A percentile compares a stretch with the other conserved stretches of the same genome.
phyloP scores from a whole-genome alignment of 2,329 filamentous ascomycete species.

The Didymella pomorum region DNA sequence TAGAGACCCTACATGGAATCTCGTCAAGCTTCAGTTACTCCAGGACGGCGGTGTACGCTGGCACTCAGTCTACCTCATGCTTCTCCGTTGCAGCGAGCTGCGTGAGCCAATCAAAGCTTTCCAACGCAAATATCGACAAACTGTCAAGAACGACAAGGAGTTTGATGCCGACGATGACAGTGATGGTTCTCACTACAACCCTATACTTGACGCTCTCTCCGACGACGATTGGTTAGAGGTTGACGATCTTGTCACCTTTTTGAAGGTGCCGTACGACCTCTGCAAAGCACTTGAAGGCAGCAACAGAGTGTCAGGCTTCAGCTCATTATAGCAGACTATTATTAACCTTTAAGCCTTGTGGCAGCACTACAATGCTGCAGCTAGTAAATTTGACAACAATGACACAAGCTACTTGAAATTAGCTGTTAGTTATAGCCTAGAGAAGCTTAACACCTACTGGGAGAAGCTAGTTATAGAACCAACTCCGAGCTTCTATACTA shows the following conservation, averaged over 20 bases:
- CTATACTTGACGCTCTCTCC: constrained; percentile 6
- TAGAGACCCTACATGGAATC: no score
- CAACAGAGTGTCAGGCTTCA: constrained; percentile 15
- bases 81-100: no score
- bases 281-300: constrained; percentile 12
- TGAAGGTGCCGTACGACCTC: constrained; percentile 7
- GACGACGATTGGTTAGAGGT: constrained; percentile 16
- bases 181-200: constrained; percentile 6
- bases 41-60: no score
- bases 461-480: constrained; percentile 13
- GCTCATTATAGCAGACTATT: constrained; percentile 18
- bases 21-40: no score
- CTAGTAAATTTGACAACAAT: neutral
- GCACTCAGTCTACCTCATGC: no score
- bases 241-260: neutral
- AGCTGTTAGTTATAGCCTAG: constrained; percentile 2
- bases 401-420: constrained; percentile 7
- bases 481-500: constrained; percentile 2
- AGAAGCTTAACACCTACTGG: constrained; percentile 22
- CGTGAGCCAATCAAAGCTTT: no score
- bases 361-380: neutral
- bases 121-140: neutral
- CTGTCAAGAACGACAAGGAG: neutral
- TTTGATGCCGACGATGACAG: neutral
- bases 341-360: constrained; percentile 14